Conservation (phyloP, 164 flowering plant species). For the Stephania yunnanensis region DNA sequence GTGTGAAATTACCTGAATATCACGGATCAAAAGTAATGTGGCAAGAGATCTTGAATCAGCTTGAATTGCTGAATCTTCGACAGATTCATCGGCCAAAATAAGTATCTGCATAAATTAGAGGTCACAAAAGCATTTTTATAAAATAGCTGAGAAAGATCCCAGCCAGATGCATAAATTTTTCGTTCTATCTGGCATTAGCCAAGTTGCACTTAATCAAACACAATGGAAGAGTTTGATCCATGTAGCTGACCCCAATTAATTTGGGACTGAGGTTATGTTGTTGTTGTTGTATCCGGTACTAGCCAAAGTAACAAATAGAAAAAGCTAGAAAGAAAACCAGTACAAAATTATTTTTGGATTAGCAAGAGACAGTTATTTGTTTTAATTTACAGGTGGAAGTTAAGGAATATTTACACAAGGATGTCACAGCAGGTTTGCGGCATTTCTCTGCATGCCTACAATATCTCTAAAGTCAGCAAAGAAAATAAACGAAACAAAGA, state of each 20-base stretch:
- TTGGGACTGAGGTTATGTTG: too few species aligned
- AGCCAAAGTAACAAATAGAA: not conserved
- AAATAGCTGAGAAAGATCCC: not conserved
- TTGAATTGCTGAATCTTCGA: conserved; percentile 86
- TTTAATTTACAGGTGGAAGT: not conserved
- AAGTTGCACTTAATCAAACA: too few species aligned
- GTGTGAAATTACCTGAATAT: conserved; percentile 58
- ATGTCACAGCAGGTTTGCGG: not conserved
- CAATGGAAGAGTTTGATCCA: too few species aligned
- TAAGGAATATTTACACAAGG: not conserved
- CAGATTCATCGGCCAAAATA: conserved; percentile 85
- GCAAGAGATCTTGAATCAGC: conserved; percentile 94
- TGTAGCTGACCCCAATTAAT: too few species aligned
- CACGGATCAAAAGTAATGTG: conserved; percentile 71
- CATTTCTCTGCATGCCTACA: not conserved
- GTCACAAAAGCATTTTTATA: not conserved
- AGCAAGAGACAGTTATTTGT: not conserved
- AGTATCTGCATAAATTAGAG: conserved; percentile 45
- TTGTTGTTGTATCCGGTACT: too few species aligned
- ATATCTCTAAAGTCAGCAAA: not conserved
- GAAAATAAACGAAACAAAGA: not conserved
- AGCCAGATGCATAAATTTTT: not conserved
- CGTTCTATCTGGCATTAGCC: not conserved
- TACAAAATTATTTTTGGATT: not conserved
- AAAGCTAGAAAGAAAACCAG: too few species aligned